Evolutionary conservation across 768 basidiomycete species (phyloP), one percentile per base, ranked within the genome.

Genomic region (Leccinum variicolor): DNA sequence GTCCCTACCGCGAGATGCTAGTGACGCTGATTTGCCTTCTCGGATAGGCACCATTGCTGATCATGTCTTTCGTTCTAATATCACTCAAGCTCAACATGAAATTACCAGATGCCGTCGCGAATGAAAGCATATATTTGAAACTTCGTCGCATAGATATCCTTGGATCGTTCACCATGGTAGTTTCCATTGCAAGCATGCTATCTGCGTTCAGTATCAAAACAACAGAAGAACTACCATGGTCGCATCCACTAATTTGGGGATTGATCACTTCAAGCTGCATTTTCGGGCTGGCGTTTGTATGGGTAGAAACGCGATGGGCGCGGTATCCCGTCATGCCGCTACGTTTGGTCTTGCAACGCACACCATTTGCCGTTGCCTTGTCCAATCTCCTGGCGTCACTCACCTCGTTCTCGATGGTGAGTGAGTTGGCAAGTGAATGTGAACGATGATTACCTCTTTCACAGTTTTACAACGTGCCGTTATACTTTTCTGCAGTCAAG

Each of bases 311-410:
- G 56, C 78, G 81, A 62, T 85, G 82, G 77, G 84, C 91, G 3
- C 79, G 83, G 3, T 90, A 89, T 69, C 96, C 97, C 15, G 89
- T 98, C 52, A 89, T 99, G 86, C 96, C 96, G 50, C 74, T 97
- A 61, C 82, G 83, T 52, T 74, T 95, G 54, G 80, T 95, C 31
- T 82, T 80, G 33, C 84, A 86, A 66, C 78, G 94, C 54, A 94
- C 90, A 23, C 91, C 92, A 7, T 72, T 94, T 19, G 87, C 90
- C 10, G 84, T 94, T 26, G 89, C 90, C 3, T 56, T 94, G 50
- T 82, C 83, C 47, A 94, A 93, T 72, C 80, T 96, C 47, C 78
- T 92, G 62, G 81, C 79, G 10, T 90, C 89, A 64, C 82, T 90
- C 73, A 79, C 85, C 21, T 85, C 89, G 33, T 94, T 90, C 70